phyloP scores from a whole-genome alignment of 1,139 yeast genomes.

The Yamadazyma atlantica region DNA sequence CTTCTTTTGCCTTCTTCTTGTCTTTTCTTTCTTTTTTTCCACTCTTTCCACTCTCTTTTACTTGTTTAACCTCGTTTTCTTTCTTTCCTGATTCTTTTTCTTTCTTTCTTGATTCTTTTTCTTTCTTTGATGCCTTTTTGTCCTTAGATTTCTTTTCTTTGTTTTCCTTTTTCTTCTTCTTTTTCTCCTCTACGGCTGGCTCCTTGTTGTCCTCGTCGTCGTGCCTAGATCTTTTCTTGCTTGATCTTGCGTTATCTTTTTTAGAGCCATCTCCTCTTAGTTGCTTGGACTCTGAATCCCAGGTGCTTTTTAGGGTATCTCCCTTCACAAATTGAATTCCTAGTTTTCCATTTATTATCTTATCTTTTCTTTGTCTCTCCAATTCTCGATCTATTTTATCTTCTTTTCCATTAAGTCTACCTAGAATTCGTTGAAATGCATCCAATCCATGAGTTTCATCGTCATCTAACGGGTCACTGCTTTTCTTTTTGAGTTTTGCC shows the following conservation, averaged over 20 bases:
- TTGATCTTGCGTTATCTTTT: constrained; percentile 15
- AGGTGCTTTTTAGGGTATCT: constrained; percentile 77
- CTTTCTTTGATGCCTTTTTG: constrained; percentile 21
- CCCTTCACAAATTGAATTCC: constrained; percentile 88
- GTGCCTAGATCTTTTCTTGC: constrained; percentile 15
- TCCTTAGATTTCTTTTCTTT: constrained; percentile 24
- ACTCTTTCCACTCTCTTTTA: constrained; percentile 25
- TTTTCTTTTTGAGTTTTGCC: constrained; percentile 61
- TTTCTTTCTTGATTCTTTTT: constrained; percentile 14
- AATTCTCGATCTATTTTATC: constrained; percentile 56
- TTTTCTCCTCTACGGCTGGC: constrained; percentile 12
- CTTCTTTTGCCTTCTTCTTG: constrained; percentile 25
- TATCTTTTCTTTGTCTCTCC: constrained; percentile 65
- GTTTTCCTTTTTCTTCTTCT: constrained; percentile 24
- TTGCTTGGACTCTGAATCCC: constrained; percentile 64
- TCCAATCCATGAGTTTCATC: constrained; percentile 92
- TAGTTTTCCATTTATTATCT: constrained; percentile 74
- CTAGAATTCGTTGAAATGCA: constrained; percentile 86
- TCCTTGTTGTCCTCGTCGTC: constrained; percentile 19
- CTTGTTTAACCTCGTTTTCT: constrained; percentile 22
- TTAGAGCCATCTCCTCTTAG: constrained; percentile 27
- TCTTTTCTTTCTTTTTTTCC: constrained; percentile 23
- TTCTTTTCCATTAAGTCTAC: constrained; percentile 80
- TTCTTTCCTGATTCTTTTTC: constrained; percentile 18
- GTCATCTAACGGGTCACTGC: constrained; percentile 59